Base-by-base conservation (phyloP, 352 stramenopile species). In the Globisporangium iwayamae region DNA sequence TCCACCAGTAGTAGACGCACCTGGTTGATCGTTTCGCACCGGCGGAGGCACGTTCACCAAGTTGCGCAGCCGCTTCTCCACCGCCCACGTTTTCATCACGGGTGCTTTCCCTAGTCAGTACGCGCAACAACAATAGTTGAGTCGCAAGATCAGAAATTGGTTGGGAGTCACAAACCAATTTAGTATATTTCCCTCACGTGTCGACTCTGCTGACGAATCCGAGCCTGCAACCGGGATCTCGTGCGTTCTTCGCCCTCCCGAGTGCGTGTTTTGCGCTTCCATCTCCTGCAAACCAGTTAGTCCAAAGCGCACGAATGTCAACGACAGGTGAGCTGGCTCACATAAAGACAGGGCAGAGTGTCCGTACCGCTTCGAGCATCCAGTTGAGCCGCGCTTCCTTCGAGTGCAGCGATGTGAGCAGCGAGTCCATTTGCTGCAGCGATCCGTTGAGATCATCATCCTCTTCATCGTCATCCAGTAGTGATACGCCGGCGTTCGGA, bases 361-460 rank as follows among this genome's bases (percentile, higher is more conserved):
- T 48, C 34, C 70, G 13, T 73, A 89, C 80, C 34, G 78, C 79
- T 63, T 90, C 81, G 0, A 90, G 68, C 77, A 90, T 90, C 79
- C 75, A 87, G 62, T 90, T 85, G 7, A 90, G 71, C 18, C 70
- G 74, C 22, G 74, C 78, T 60, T 90, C 79, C 52, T 87, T 85
- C 53, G 73, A 78, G 34, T 89, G 77, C 16, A 90, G 70, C 22
- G 74, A 68, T 41, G 38, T 82, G 41, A 89, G 72, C 10, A 90
- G 71, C 4, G 9, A 74, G 30, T 61, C 68, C 14, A 85, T 63
- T n/a, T 82, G 69, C 46, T 78, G 66, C 55, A 61, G 63, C 10
- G 64, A 61, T n/a, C 22, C 20, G 51, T 66, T 51, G 25, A 72
- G 5, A 4, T 73, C 64, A 20, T 56, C 63, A 9, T 53, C 48